Evolutionary conservation across 805 yeast genomes (phyloP).

Genomic region (Nakazawaea ambrosiae): DNA sequence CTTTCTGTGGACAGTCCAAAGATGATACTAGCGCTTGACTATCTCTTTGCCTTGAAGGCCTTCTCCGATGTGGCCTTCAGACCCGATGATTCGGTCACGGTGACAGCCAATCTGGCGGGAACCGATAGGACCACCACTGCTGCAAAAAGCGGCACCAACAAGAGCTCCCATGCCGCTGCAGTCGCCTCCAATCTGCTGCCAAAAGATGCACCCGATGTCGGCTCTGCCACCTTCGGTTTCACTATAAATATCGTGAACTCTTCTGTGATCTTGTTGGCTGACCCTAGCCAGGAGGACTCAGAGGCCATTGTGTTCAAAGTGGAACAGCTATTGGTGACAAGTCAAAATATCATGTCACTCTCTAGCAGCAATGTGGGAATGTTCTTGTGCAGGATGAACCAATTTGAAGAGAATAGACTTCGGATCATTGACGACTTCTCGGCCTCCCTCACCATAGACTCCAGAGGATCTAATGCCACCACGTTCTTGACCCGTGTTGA

Average conservation of each 20-base stretch:
- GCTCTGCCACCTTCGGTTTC: constrained; percentile 30
- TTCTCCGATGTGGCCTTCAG: constrained; percentile 50
- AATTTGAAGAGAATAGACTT: constrained; percentile 51
- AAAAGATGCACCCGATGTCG: constrained; percentile 12
- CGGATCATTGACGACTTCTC: constrained; percentile 88
- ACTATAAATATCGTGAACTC: constrained; percentile 69
- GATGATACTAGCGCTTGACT: constrained; percentile 79
- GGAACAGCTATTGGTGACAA: constrained; percentile 66
- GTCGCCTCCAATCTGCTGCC: constrained; percentile 4
- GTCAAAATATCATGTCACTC: constrained; percentile 59
- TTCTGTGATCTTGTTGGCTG: constrained; percentile 73
- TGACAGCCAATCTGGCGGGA: not conserved
- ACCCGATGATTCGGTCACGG: not conserved
- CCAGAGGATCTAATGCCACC: constrained; percentile 53
- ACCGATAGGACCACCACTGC: not conserved
- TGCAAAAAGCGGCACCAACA: not conserved
- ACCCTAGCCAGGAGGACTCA: constrained; percentile 59
- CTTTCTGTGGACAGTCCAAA: constrained; percentile 75
- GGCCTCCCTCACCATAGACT: constrained; percentile 64
- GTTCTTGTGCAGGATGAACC: constrained; percentile 73
- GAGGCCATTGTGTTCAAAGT: constrained; percentile 90
- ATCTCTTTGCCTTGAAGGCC: constrained; percentile 64
- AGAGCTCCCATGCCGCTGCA: not conserved
- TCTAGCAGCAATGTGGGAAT: constrained; percentile 78
- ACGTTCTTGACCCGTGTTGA: constrained; percentile 58